phyloP scores from a whole-genome alignment of 352 stramenopile genomes.

The Globisporangium emineosum region DNA sequence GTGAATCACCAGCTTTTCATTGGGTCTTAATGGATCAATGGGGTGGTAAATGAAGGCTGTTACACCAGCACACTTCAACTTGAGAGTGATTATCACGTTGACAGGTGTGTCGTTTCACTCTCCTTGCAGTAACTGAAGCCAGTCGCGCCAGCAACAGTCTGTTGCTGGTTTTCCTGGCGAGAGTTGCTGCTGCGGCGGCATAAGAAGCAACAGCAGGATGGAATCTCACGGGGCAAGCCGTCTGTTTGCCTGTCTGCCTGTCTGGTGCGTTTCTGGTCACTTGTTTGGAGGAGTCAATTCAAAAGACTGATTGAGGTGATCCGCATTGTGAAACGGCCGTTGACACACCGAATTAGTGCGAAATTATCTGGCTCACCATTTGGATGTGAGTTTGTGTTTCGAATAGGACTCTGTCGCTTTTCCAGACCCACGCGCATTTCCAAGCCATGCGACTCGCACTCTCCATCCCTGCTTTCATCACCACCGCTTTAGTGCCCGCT shows the following conservation, averaged over 20 bases:
- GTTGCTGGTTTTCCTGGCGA: neutral
- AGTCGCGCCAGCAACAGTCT: constrained; percentile 7
- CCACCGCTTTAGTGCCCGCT: neutral
- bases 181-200: neutral
- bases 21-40: neutral
- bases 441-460: neutral
- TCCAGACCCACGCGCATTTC: neutral
- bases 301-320: neutral
- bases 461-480: neutral
- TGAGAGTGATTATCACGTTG: neutral
- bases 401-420: neutral
- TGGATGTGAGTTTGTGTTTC: neutral
- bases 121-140: neutral
- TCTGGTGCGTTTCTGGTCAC: neutral
- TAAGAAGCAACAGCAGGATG: neutral
- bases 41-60: neutral
- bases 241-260: neutral
- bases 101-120: constrained; percentile 2
- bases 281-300: neutral
- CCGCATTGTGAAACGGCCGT: neutral
- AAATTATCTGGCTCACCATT: neutral
- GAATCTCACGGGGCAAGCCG: neutral
- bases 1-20: neutral
- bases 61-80: neutral
- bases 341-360: neutral